These are phyloP conservation scores for Dactylellina haptotyla DNA, from an alignment of 2,329 filamentous ascomycete species.

Conservation along the genomic window DNA sequence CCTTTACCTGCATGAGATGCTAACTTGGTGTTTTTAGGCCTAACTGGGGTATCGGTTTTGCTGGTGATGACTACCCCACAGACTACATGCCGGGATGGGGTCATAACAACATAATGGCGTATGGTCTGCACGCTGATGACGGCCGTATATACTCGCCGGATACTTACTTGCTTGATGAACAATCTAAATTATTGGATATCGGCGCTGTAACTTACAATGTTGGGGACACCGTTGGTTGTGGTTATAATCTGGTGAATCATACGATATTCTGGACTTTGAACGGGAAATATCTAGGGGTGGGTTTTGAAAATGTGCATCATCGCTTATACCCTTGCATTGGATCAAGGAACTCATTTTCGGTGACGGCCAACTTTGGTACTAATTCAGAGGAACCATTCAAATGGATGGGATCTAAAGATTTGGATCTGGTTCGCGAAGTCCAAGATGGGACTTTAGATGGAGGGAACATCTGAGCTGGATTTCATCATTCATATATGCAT, in stretches of 20 bases:
- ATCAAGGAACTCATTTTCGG: not conserved
- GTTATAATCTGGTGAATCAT: constrained; percentile 12
- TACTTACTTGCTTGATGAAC: not conserved
- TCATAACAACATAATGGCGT: not conserved
- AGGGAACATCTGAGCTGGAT: too few species aligned
- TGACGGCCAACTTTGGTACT: constrained; percentile 16
- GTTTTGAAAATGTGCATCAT: not conserved
- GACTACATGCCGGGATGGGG: not conserved
- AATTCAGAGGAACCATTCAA: not conserved
- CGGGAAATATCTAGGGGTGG: constrained; percentile 6
- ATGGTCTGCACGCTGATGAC: not conserved
- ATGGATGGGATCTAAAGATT: constrained; percentile 6
- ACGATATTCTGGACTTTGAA: constrained; percentile 30
- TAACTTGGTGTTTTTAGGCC: not conserved
- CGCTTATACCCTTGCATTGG: constrained; percentile 7
- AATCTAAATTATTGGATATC: not conserved
- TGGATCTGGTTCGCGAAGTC: too few species aligned
- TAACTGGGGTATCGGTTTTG: not conserved
- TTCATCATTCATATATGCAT: too few species aligned
- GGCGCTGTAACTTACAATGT: not conserved
- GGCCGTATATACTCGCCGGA: not conserved
- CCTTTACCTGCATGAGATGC: too few species aligned
- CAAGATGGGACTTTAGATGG: too few species aligned
- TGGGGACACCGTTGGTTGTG: constrained; percentile 38
- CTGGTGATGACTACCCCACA: not conserved